A percentile compares a stretch with the other conserved stretches of the same genome.
phyloP scores from a whole-genome alignment of 352 stramenopile genomes.

The Hyaloperonospora brassicae region DNA sequence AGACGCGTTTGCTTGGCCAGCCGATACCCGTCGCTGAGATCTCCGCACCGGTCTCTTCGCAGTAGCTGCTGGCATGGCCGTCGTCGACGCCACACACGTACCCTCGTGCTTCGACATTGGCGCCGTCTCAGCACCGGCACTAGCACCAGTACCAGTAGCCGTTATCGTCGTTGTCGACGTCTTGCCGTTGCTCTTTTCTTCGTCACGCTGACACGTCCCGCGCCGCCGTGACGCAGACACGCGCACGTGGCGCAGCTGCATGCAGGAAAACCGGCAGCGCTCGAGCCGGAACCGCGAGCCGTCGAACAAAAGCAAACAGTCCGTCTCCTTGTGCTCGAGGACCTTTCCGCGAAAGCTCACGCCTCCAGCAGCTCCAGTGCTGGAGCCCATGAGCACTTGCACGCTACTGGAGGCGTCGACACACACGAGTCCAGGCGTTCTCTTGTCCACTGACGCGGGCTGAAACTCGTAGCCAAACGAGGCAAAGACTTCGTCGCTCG shows the following conservation, averaged over 20 bases:
- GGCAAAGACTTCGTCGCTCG: slow-evolving; percentile 29
- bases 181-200: background rate
- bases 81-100: background rate
- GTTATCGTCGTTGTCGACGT: background rate
- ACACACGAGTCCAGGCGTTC: slow-evolving; percentile 52
- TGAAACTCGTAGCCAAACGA: slow-evolving; percentile 83
- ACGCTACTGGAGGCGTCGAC: slow-evolving; percentile 51
- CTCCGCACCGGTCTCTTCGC: slow-evolving; percentile 10
- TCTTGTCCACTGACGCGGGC: slow-evolving; percentile 67
- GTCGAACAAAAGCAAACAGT: slow-evolving; percentile 80
- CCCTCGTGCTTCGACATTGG: slow-evolving; percentile 1
- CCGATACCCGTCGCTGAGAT: slow-evolving; percentile 4
- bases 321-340: slow-evolving; percentile 68
- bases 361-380: slow-evolving; percentile 39
- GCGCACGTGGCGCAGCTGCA: slow-evolving; percentile 71
- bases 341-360: slow-evolving; percentile 78
- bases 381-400: slow-evolving; percentile 58
- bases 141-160: background rate
- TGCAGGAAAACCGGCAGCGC: slow-evolving; percentile 53
- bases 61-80: slow-evolving; percentile 1
- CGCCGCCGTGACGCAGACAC: slow-evolving; percentile 19
- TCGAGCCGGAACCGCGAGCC: slow-evolving; percentile 58
- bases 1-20: slow-evolving; percentile 4
- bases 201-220: slow-evolving; percentile 11
- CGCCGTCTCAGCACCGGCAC: slow-evolving; percentile 1